A percentile compares a stretch with the other conserved stretches of the same genome.
These are phyloP conservation scores for Lasiosphaeriaceae sp. DNA, from an alignment of 495 filamentous ascomycete species.

Conservation along the genomic window DNA sequence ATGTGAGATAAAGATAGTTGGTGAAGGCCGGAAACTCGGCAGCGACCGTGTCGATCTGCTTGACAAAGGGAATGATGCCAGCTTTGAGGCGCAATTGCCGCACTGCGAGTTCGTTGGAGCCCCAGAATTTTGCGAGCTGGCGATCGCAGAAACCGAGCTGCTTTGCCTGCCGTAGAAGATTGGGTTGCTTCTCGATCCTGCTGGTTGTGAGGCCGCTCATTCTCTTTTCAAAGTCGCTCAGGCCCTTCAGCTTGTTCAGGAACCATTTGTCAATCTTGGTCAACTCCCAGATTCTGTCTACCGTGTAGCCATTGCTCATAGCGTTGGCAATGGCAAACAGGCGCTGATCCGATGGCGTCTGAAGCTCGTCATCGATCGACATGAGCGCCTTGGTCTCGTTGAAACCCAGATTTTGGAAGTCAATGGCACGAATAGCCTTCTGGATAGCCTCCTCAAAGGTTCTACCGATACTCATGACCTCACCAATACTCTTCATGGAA, in stretches of 20 bases:
- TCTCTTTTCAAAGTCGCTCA: conserved; percentile 80
- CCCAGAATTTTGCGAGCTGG: conserved; percentile 90
- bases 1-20: conserved; percentile 96
- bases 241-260: conserved; percentile 78
- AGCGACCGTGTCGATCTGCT: conserved; percentile 98
- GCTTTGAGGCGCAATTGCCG: conserved; percentile 76
- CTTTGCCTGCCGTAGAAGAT: conserved; percentile 76
- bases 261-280: conserved; percentile 99
- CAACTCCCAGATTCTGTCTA: conserved; percentile 96
- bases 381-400: conserved; percentile 87
- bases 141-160: conserved; percentile 90
- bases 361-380: conserved; percentile 92
- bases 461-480: conserved; percentile 96
- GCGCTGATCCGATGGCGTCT: conserved; percentile 95
- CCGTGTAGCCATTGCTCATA: conserved; percentile 88
- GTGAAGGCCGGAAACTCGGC: conserved; percentile 94
- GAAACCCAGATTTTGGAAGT: conserved; percentile 94
- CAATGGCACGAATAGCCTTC: conserved; percentile 92
- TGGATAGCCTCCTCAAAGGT: conserved; percentile 98
- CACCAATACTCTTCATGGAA: conserved; percentile 99
- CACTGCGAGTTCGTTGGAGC: conserved; percentile 86
- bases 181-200: conserved; percentile 51
- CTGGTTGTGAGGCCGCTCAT: conserved; percentile 69
- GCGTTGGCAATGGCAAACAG: conserved; percentile 97
- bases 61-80: conserved; percentile 83